phyloP scores from a whole-genome alignment of 371 early-diverging fungal genomes.

The Mortierella sp. region DNA sequence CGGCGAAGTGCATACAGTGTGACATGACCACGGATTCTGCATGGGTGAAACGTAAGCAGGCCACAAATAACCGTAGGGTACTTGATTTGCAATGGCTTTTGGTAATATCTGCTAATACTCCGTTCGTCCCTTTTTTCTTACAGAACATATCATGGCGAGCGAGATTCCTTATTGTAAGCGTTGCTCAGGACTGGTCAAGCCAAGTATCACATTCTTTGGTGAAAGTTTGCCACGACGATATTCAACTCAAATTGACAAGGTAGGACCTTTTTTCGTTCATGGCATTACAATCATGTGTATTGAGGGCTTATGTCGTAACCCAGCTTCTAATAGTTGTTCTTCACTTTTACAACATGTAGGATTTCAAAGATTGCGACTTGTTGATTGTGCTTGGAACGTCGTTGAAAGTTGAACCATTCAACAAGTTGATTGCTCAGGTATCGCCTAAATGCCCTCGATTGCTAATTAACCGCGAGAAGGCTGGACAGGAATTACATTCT shows the following conservation, averaged over 20 bases:
- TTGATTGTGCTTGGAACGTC: constrained; percentile 95
- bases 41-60: constrained; percentile 46
- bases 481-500: constrained; percentile 68
- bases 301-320: background rate
- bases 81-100: background rate
- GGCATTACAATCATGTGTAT: background rate
- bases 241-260: constrained; percentile 51
- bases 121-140: background rate
- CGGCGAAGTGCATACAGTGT: constrained; percentile 83
- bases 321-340: background rate
- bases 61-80: background rate
- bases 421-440: constrained; percentile 79
- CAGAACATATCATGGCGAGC: constrained; percentile 62
- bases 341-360: constrained; percentile 55
- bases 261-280: constrained; percentile 55
- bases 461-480: constrained; percentile 89
- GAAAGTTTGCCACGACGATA: constrained; percentile 89
- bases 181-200: constrained; percentile 90
- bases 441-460: constrained; percentile 79
- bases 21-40: constrained; percentile 41
- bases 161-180: constrained; percentile 78
- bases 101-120: constrained; percentile 3
- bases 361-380: constrained; percentile 83
- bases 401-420: constrained; percentile 91
- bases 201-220: constrained; percentile 96